phyloP scores from a whole-genome alignment of 2,329 filamentous ascomycete genomes.

The Fusarium nodosum region DNA sequence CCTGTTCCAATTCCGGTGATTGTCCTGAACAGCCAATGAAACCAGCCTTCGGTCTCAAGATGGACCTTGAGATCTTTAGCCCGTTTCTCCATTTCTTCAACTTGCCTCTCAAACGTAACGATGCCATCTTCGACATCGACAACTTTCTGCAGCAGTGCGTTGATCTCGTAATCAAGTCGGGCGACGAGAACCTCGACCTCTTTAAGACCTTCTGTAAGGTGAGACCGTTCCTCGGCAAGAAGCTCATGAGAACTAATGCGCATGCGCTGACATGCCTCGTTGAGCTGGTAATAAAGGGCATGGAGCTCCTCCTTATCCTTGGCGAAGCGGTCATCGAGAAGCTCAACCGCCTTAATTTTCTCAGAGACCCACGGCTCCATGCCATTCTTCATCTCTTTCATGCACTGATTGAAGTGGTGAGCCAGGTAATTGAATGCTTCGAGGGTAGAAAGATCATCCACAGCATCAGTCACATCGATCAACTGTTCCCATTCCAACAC shows the following conservation, averaged over 20 bases:
- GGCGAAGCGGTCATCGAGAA: conserved; percentile 72
- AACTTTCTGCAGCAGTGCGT: conserved; percentile 81
- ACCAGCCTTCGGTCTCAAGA: conserved; percentile 74
- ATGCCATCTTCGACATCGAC: conserved; percentile 90
- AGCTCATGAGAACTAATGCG: conserved; percentile 77
- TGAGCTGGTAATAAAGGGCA: conserved; percentile 75
- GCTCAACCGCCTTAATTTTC: conserved; percentile 68
- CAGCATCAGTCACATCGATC: conserved; percentile 56
- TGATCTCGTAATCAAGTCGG: conserved; percentile 93
- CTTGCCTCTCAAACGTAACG: conserved; percentile 82
- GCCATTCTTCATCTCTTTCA: conserved; percentile 65
- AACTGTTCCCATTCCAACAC: conserved; percentile 75
- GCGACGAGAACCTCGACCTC: conserved; percentile 85
- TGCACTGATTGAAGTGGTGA: conserved; percentile 65
- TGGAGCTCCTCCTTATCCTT: conserved; percentile 76
- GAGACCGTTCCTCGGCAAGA: conserved; percentile 75
- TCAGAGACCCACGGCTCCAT: conserved; percentile 72
- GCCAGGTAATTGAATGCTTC: conserved; percentile 65
- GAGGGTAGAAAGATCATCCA: conserved; percentile 48
- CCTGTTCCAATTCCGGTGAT: conserved; percentile 72
- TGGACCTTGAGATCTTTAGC: conserved; percentile 73
- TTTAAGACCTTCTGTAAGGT: conserved; percentile 78
- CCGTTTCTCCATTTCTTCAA: conserved; percentile 76
- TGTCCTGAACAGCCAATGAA: conserved; percentile 74
- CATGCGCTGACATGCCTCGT: conserved; percentile 77